Evolutionary conservation across 208 protist species (phyloP).

Genomic region (Acanthamoeba lenticulata): DNA sequence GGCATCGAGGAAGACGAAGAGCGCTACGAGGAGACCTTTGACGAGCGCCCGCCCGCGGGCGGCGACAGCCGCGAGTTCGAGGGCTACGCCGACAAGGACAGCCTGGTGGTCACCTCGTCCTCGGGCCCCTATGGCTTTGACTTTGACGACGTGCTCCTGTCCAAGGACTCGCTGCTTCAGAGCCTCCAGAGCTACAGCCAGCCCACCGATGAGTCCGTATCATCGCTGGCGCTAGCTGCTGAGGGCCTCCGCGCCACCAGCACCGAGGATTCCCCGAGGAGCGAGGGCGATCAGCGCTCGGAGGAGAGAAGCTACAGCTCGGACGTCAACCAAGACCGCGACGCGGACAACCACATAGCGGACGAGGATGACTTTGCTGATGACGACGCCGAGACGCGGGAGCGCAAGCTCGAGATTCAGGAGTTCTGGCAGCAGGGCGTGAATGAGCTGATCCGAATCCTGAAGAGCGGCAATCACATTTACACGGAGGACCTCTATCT

Average conservation of each 20-base stretch:
- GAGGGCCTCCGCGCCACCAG: not conserved
- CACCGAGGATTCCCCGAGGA: not conserved
- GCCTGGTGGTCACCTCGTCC: not conserved
- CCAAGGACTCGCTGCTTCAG: not conserved
- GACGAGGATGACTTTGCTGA: not conserved
- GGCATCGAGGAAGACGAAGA: not conserved
- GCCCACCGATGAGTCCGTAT: not conserved
- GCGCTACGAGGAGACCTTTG: not conserved
- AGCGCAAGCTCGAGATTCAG: not conserved
- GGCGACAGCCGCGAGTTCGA: not conserved
- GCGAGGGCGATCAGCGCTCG: not conserved
- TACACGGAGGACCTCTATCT: constrained; percentile 65
- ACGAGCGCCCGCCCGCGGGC: not conserved
- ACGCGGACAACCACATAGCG: not conserved
- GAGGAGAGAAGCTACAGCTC: not conserved
- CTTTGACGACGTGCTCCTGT: not conserved
- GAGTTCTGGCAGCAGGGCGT: constrained; percentile 26
- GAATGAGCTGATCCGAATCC: constrained; percentile 18
- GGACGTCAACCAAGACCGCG: not conserved
- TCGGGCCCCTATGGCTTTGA: not conserved
- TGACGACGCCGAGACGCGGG: not conserved
- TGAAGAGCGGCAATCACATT: not conserved
- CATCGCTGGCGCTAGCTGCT: not conserved
- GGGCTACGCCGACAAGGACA: not conserved
- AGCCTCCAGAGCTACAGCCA: not conserved